These are phyloP conservation scores for Alternaria sp. DNA, from an alignment of 2,329 filamentous ascomycete genomes.

Conservation along the genomic window DNA sequence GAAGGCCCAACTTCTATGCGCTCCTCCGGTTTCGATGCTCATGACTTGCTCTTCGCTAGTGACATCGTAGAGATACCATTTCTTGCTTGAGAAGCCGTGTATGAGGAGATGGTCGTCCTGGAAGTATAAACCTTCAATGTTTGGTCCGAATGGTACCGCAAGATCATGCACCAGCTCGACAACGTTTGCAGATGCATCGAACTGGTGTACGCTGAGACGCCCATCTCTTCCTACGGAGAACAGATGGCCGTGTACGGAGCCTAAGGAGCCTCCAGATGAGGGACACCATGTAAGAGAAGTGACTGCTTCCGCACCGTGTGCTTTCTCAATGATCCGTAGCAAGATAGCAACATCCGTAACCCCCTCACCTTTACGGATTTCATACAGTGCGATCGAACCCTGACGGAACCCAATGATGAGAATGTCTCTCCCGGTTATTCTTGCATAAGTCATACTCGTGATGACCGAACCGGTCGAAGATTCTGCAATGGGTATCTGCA, in stretches of 20 bases:
- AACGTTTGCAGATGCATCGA: conserved; percentile 32
- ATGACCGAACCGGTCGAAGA: conserved; percentile 56
- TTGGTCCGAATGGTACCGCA: conserved; percentile 72
- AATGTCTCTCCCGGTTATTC: conserved; percentile 22
- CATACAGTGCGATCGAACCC: conserved; percentile 61
- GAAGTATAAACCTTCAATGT: conserved; percentile 76
- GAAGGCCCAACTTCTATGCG: conserved; percentile 77
- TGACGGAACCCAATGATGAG: conserved; percentile 63
- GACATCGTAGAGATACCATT: conserved; percentile 84
- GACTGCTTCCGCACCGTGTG: conserved; percentile 67
- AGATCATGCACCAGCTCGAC: conserved; percentile 68
- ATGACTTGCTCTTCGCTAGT: conserved; percentile 72
- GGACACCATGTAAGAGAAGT: conserved; percentile 63
- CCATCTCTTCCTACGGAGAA: conserved; percentile 80
- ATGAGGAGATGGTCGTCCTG: conserved; percentile 64
- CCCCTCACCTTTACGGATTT: conserved; percentile 17
- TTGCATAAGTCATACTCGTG: conserved; percentile 55
- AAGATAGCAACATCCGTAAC: conserved; percentile 8
- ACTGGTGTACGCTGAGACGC: conserved; percentile 68
- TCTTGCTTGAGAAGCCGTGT: conserved; percentile 79
- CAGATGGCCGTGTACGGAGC: conserved; percentile 57
- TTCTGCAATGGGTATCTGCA: conserved; percentile 23
- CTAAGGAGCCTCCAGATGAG: conserved; percentile 43
- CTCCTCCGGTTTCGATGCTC: conserved; percentile 80
- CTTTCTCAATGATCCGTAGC: conserved; percentile 25